phyloP scores from a whole-genome alignment of 768 basidiomycete genomes.

The Suillus plorans region DNA sequence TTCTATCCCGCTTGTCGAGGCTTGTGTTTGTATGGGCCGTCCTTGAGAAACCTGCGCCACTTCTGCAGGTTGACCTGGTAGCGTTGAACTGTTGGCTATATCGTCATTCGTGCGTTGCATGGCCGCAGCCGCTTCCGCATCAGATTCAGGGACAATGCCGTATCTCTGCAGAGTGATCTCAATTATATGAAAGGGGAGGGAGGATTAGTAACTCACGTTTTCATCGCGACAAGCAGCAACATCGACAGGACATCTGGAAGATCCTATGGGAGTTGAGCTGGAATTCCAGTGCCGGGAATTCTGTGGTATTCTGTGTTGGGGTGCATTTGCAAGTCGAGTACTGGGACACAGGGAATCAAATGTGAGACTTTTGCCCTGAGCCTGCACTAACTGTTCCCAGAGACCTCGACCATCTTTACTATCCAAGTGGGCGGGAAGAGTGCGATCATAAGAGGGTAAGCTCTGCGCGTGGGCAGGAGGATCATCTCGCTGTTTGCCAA shows the following conservation, averaged over 20 bases:
- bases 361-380: not conserved
- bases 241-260: not conserved
- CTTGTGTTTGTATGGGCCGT: not conserved
- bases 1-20: not conserved
- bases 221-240: not conserved
- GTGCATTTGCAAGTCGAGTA: not conserved
- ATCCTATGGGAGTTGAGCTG: not conserved
- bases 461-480: not conserved
- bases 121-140: not conserved
- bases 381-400: not conserved
- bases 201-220: not conserved
- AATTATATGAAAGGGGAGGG: not conserved
- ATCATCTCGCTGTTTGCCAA: not conserved
- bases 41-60: not conserved
- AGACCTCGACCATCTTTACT: not conserved
- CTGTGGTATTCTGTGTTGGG: not conserved
- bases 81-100: not conserved
- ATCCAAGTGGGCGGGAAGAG: not conserved
- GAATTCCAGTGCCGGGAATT: not conserved
- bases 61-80: not conserved
- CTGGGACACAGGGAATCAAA: not conserved
- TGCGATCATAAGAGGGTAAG: not conserved
- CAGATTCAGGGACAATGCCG: not conserved
- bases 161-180: not conserved
- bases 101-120: not conserved